Base-by-base conservation (phyloP, 2,329 filamentous ascomycete genomes). In the Peltaster fructicola region DNA sequence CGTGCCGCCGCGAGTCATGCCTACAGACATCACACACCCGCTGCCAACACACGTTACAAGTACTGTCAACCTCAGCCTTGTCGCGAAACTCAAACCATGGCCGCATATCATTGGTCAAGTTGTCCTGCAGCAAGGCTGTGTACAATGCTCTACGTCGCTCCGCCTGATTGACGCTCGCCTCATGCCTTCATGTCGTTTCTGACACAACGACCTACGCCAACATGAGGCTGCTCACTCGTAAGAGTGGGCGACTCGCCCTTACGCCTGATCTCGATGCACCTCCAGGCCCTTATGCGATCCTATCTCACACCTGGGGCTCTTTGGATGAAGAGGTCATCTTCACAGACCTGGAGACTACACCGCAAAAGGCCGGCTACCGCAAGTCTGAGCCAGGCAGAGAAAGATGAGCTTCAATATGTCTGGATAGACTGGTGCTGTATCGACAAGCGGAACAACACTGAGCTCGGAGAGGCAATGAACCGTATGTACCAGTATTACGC, bases 261-360 rank as follows among this genome's bases (percentile, higher is more conserved):
- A 20, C 19, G 6, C 10, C 10, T 12, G 19, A n/a, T n/a, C n/a
- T n/a, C n/a, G n/a, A n/a, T n/a, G n/a, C n/a, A n/a, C n/a, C n/a
- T n/a, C n/a, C n/a, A n/a, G n/a, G n/a, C n/a, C 22, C 37, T 2
- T 51, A 50, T 30, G 45, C 41, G 4, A 49, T 51, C 6, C 35
- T 51, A 2, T 50, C 47, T 2, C 47, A 51, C 24, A 41, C 37
- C 7, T 50, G 47, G 47, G 35, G 32, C 8, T 9, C 12, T 9
- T 11, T 22, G 7, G 24, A 34, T 2, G 45, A 37, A 2, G 47
- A 51, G 30, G 40, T 48, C 7, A 27, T 37, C 0, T 39, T 44
- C 20, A 22, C 35, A 11, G 41, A 49, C 17, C 36, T 44, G 3
- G n/a, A 15, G 8, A 25, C 16, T 5, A 23, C 8, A 8, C 12